These are phyloP conservation scores for Blakeslea trispora DNA, from an alignment of 371 early-diverging fungal species.

Conservation along the genomic window DNA sequence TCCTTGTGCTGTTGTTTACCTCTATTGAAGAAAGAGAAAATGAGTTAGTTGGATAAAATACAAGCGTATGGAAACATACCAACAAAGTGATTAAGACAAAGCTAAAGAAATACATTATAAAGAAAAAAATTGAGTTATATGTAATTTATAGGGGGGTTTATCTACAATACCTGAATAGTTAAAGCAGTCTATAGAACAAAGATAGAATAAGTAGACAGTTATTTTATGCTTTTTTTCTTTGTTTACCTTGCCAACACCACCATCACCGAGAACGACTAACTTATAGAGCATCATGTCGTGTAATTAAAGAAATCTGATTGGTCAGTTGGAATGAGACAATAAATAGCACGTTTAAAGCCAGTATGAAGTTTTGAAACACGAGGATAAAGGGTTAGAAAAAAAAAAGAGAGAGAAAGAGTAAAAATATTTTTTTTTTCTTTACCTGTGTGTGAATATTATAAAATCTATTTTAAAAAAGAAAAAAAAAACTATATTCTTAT, in stretches of 20 bases:
- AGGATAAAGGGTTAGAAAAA: too few species aligned
- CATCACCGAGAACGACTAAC: slow-evolving; percentile 57
- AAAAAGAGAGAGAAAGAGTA: too few species aligned
- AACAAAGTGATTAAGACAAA: slow-evolving; percentile 78
- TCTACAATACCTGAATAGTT: slow-evolving; percentile 33
- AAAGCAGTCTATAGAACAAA: slow-evolving; percentile 30
- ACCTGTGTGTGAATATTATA: too few species aligned
- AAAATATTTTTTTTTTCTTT: too few species aligned
- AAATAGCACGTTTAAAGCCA: not conserved
- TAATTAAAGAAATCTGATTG: not conserved
- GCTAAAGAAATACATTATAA: slow-evolving; percentile 25
- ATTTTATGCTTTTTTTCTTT: not conserved
- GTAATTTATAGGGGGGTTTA: not conserved
- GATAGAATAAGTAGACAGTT: slow-evolving; percentile 1
- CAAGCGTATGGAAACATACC: slow-evolving; percentile 30
- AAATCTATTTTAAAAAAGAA: not conserved
- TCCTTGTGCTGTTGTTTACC: slow-evolving; percentile 58
- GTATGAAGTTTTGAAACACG: too few species aligned
- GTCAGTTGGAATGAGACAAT: not conserved
- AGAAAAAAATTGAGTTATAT: not conserved
- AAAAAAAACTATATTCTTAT: not conserved
- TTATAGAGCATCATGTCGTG: slow-evolving; percentile 64
- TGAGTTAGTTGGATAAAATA: slow-evolving; percentile 1
- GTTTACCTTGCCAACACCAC: slow-evolving; percentile 61
- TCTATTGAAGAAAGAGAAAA: slow-evolving; percentile 32